Evolutionary conservation across 2,329 filamentous ascomycete species (phyloP).

Genomic region (Sarocladium strictum): DNA sequence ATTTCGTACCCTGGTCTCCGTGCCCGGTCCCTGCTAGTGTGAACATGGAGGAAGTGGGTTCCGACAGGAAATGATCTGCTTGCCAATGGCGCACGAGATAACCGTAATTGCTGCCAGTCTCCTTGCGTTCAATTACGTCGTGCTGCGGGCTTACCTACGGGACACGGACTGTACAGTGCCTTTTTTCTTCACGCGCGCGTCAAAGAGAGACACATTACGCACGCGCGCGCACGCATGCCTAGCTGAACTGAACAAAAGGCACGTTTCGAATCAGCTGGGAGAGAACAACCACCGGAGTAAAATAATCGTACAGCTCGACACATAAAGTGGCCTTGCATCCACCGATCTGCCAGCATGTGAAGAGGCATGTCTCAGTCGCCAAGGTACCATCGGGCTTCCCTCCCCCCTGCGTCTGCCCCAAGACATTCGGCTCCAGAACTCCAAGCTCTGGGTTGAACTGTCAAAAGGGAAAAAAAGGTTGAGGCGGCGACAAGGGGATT

Average conservation of each 20-base stretch:
- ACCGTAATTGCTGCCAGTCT: neutral
- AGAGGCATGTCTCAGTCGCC: neutral
- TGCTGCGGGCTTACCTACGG: no score
- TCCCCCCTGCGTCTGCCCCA: neutral
- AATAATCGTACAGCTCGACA: no score
- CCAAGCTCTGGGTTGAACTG: neutral
- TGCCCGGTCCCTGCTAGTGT: slow-evolving; percentile 6
- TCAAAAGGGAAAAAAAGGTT: no score
- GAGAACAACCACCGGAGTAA: no score
- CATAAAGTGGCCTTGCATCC: no score
- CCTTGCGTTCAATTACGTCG: no score
- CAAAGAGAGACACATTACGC: neutral
- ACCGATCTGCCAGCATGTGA: neutral
- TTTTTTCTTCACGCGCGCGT: neutral
- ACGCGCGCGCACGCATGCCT: no score
- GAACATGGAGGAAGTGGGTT: neutral
- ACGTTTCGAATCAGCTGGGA: no score
- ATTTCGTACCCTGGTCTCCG: slow-evolving; percentile 6
- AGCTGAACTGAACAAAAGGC: no score
- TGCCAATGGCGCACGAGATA: neutral
- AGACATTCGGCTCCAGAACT: neutral
- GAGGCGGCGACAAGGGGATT: no score
- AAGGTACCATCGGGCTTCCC: neutral
- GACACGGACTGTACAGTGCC: neutral
- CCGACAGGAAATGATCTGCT: slow-evolving; percentile 3